Percentiles rank a stretch among this genome's conserved stretches.
These are phyloP conservation scores for Chaetomium sp. DNA, from an alignment of 2,329 filamentous ascomycete species.

Conservation along the genomic window DNA sequence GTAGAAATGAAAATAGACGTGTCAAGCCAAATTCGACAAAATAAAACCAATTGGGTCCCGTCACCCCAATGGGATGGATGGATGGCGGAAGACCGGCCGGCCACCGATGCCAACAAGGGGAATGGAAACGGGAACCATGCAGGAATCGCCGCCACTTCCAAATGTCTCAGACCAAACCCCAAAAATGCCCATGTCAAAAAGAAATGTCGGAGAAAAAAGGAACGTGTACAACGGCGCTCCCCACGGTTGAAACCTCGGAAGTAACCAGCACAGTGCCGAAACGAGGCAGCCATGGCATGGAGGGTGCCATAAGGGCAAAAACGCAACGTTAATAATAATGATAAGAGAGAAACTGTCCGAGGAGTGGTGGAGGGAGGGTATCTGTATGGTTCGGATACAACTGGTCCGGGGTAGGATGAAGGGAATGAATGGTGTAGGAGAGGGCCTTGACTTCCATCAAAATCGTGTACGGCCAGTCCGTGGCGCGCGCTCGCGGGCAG, in stretches of 20 bases:
- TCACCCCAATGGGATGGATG: background rate
- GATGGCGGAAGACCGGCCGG: background rate
- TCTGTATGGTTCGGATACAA: background rate
- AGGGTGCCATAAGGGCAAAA: too few species aligned
- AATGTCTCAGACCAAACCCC: background rate
- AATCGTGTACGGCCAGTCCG: background rate
- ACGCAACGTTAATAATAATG: background rate
- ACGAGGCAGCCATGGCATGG: background rate
- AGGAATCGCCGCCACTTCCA: slow-evolving; percentile 7
- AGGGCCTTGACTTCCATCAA: background rate
- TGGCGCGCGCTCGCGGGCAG: background rate
- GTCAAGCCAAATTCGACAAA: too few species aligned
- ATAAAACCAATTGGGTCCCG: too few species aligned
- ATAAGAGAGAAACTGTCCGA: background rate
- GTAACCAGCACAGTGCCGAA: slow-evolving; percentile 2
- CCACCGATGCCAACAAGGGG: slow-evolving; percentile 10
- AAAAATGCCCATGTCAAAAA: background rate
- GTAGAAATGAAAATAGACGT: too few species aligned
- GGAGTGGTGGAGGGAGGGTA: too few species aligned
- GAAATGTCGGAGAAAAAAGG: background rate
- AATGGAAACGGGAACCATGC: slow-evolving; percentile 9
- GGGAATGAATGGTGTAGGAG: too few species aligned
- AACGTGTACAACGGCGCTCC: slow-evolving; percentile 9
- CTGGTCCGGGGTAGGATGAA: too few species aligned
- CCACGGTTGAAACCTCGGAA: background rate